phyloP scores from a whole-genome alignment of 179 eudicot species.

The Amaranthus tricolor region DNA sequence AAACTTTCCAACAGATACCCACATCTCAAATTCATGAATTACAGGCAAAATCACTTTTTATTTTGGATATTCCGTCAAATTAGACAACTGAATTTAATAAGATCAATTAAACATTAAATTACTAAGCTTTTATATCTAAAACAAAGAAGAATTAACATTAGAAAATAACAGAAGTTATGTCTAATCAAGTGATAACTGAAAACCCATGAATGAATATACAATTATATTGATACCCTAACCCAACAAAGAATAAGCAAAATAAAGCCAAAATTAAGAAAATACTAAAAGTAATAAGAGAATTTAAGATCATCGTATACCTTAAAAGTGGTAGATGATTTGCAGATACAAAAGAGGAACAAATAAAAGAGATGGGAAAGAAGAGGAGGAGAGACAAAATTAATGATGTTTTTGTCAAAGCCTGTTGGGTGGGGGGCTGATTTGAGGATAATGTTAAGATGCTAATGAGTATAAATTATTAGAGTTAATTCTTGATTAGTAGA shows the following conservation, averaged over 20 bases:
- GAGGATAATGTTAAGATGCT: constrained; percentile 18
- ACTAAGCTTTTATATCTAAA: background rate
- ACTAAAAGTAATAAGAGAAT: background rate
- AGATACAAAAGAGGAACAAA: background rate
- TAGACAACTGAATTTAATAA: background rate
- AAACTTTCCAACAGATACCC: no score
- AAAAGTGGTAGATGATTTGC: background rate
- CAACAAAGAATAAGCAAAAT: background rate
- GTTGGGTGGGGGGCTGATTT: constrained; percentile 3
- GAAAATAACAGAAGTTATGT: background rate
- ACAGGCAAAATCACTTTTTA: no score
- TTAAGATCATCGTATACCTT: constrained; percentile 17
- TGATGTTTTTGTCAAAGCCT: constrained; percentile 3
- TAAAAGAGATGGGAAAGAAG: background rate
- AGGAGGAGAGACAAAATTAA: background rate
- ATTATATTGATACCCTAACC: background rate
- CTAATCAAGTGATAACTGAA: background rate
- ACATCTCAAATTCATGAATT: no score
- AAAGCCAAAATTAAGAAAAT: background rate
- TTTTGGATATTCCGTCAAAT: no score
- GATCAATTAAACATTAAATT: background rate
- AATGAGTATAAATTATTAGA: constrained; percentile 8
- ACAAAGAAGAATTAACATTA: background rate
- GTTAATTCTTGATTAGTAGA: constrained; percentile 10
- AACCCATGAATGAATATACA: background rate